A percentile compares a stretch with the other conserved stretches of the same genome.
Conservation (phyloP, 2,329 filamentous ascomycete species). For the Pestalotiopsis fici region DNA sequence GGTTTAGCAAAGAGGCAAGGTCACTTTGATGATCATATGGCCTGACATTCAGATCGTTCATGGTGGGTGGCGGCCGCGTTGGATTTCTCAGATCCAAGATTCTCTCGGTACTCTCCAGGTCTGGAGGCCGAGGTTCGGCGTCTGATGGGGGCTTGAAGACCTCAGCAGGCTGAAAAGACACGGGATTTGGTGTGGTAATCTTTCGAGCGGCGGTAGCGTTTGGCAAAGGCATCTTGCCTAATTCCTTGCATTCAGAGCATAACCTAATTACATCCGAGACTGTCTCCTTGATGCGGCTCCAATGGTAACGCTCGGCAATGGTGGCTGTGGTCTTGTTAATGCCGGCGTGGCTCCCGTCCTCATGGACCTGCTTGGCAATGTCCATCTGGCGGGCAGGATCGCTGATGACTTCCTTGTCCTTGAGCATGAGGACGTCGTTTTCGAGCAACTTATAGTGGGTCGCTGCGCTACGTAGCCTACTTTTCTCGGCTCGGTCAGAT, state of each 20-base stretch:
- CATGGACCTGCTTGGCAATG: conserved; percentile 78
- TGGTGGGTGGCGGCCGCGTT: conserved; percentile 23
- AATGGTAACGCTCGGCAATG: conserved; percentile 93
- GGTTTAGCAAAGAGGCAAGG: conserved; percentile 45
- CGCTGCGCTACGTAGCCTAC: conserved; percentile 85
- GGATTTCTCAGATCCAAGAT: conserved; percentile 16
- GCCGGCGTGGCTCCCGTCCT: conserved; percentile 73
- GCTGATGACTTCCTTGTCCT: conserved; percentile 95
- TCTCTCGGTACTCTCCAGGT: conserved; percentile 11
- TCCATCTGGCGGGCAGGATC: conserved; percentile 89
- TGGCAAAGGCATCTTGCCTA: conserved; percentile 54
- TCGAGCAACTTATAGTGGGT: conserved; percentile 89
- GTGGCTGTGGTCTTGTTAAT: conserved; percentile 98
- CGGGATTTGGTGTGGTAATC: conserved; percentile 12
- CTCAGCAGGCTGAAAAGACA: neutral
- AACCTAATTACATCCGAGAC: conserved; percentile 93
- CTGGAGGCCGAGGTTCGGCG: neutral
- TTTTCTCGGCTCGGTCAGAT: conserved; percentile 94
- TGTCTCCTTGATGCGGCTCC: conserved; percentile 97
- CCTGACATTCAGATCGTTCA: conserved; percentile 28
- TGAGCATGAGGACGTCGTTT: conserved; percentile 86
- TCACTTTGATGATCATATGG: conserved; percentile 50
- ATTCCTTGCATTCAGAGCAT: conserved; percentile 86
- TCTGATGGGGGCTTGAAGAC: neutral
- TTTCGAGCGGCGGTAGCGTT: conserved; percentile 13